Evolutionary conservation across 2,329 filamentous ascomycete species (phyloP).

Genomic region (Botrytis squamosa): DNA sequence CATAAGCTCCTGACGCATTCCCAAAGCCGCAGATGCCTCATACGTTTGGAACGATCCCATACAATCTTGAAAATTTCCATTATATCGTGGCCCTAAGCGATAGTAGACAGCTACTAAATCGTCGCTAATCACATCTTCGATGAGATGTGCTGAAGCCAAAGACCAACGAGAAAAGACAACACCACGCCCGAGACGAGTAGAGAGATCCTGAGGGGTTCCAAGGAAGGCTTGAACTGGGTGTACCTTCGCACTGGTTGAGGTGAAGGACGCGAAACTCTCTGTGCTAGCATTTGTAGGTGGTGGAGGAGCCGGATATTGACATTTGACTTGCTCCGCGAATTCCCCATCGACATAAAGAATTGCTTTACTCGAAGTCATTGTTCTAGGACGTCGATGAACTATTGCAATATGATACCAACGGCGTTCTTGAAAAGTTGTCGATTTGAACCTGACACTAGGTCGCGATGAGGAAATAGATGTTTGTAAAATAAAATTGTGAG

Average conservation of each 20-base stretch:
- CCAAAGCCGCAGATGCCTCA: slow-evolving; percentile 83
- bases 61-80: slow-evolving; percentile 95
- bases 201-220: slow-evolving; percentile 86
- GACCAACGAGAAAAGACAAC: slow-evolving; percentile 81
- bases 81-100: slow-evolving; percentile 84
- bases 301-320: slow-evolving; percentile 79
- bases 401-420: slow-evolving; percentile 93
- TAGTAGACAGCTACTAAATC: slow-evolving; percentile 89
- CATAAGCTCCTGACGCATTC: slow-evolving; percentile 85
- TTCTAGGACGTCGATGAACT: slow-evolving; percentile 76
- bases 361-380: slow-evolving; percentile 74
- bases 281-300: slow-evolving; percentile 60
- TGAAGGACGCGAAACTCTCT: slow-evolving; percentile 69
- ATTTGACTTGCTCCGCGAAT: slow-evolving; percentile 88
- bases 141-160: slow-evolving; percentile 82
- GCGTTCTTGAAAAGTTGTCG: slow-evolving; percentile 69
- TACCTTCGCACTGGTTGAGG: slow-evolving; percentile 56
- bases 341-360: slow-evolving; percentile 90
- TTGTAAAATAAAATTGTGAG: slow-evolving; percentile 90
- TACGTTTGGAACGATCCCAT: slow-evolving; percentile 96
- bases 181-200: slow-evolving; percentile 69
- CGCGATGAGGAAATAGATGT: slow-evolving; percentile 84
- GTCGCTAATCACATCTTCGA: slow-evolving; percentile 84
- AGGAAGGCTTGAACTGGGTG: slow-evolving; percentile 86
- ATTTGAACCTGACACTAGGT: slow-evolving; percentile 92